Evolutionary conservation across 345 rosid species (phyloP), one percentile per base, ranked within the genome.

Genomic region (Citrus cavaleriei): DNA sequence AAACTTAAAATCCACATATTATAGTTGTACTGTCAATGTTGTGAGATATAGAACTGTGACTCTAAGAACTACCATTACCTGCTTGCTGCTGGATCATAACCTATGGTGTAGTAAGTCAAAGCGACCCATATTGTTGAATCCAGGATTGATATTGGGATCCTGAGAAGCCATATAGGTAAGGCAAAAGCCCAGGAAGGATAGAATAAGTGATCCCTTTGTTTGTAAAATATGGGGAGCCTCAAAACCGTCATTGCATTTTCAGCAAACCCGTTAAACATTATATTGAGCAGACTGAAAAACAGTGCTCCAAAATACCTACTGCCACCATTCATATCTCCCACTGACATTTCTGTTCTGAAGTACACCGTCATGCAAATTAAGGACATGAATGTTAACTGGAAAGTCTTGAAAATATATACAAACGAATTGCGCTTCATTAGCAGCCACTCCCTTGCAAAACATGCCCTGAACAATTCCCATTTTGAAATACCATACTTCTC

Each of bases 231-330:
- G 6, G 97, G 94, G 8, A 92, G 94, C 79, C 89, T 85, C 59
- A 82, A 75, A 72, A 90, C 84, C 0, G 92, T 92, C 87, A 90
- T 80, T 12, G 94, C 77, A 49, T 88, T 82, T 60, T 92, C 97
- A 19, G 89, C 87, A 90, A 90, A 81, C 40, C 94, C 94, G 73
- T 89, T 92, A 73, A 90, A 90, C 96, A 92, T 92, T 12, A 90
- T 80, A 77, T 85, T 86, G 72, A 87, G 61, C 49, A 90, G 67
- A 77, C 90, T 78, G 83, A 89, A 90, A 77, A 90, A 89, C 27
- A 92, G 60, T 54, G 91, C 96, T 74, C 96, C 96, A 60, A 62
- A 81, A 76, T 76, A 92, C 73, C 84, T 88, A 64, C 55, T 77
- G 51, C 91, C 96, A 77, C 82, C 90, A 76, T 9, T 63, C 35